A percentile compares a stretch with the other conserved stretches of the same genome.
Conservation (phyloP, 2,329 filamentous ascomycete genomes). For the Trichophyton equinum region DNA sequence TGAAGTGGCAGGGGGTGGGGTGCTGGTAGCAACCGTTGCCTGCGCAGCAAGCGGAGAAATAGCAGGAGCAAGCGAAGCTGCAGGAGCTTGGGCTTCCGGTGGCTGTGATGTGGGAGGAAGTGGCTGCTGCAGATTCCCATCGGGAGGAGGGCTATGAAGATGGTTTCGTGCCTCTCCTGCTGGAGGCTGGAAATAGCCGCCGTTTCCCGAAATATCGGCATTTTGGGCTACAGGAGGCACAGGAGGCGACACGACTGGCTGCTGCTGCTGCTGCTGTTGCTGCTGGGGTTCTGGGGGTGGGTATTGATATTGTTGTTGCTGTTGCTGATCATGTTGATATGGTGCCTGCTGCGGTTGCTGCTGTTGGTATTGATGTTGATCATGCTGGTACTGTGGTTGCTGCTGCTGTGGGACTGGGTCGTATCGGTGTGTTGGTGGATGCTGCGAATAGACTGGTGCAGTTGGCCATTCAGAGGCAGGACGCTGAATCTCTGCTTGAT, state of each 20-base stretch:
- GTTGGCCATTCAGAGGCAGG: constrained; percentile 13
- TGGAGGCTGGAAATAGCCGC: not conserved
- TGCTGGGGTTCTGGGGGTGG: not conserved
- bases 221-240: constrained; percentile 7
- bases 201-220: not conserved
- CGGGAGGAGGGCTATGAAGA: constrained; percentile 9
- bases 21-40: constrained; percentile 10
- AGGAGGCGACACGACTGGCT: not conserved
- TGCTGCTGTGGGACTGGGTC: constrained; percentile 17
- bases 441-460: constrained; percentile 20
- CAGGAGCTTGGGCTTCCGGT: constrained; percentile 12
- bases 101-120: constrained; percentile 11
- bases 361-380: constrained; percentile 7
- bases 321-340: constrained; percentile 23
- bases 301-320: constrained; percentile 20
- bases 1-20: constrained; percentile 6
- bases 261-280: not conserved
- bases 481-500: constrained; percentile 23
- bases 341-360: constrained; percentile 15
- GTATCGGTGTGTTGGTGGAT: constrained; percentile 22
- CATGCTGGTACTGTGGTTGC: constrained; percentile 4
- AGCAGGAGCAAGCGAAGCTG: constrained; percentile 17
- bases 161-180: not conserved
- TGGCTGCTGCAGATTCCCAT: constrained; percentile 10
- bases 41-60: not conserved